A percentile compares a stretch with the other conserved stretches of the same genome.
Evolutionary conservation across 2,329 filamentous ascomycete genomes (phyloP).

Genomic region (Xylaria sp.): DNA sequence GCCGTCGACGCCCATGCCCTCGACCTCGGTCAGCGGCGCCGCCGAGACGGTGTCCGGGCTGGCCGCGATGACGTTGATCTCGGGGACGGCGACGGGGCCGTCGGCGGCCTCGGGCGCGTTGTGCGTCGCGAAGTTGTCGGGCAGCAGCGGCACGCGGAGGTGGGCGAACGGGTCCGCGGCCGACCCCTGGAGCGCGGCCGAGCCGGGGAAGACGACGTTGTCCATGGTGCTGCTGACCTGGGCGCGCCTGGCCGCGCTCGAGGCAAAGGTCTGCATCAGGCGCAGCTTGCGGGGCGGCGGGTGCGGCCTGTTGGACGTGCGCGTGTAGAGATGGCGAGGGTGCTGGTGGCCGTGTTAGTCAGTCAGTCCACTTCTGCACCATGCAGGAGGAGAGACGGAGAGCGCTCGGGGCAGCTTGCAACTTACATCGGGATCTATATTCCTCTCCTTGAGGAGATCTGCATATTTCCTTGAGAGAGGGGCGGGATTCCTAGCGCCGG

Average conservation of each 20-base stretch:
- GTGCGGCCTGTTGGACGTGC: constrained; percentile 39
- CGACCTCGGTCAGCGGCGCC: constrained; percentile 58
- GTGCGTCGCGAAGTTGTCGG: constrained; percentile 57
- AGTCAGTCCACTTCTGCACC: background rate
- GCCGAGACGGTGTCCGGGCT: constrained; percentile 57
- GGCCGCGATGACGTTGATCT: constrained; percentile 59
- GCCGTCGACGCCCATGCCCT: constrained; percentile 59
- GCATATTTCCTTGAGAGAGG: constrained; percentile 40
- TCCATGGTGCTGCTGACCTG: constrained; percentile 49
- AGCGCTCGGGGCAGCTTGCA: no score
- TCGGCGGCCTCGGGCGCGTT: constrained; percentile 48
- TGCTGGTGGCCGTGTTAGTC: constrained; percentile 36
- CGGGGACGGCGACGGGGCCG: constrained; percentile 43
- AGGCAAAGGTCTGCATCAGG: constrained; percentile 66
- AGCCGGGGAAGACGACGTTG: constrained; percentile 55
- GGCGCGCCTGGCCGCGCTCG: constrained; percentile 46
- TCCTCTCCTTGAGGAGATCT: constrained; percentile 40
- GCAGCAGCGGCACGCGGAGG: constrained; percentile 61
- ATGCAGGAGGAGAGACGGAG: no score
- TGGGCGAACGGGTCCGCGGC: constrained; percentile 40
- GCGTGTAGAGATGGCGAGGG: constrained; percentile 37
- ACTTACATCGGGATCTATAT: constrained; percentile 38
- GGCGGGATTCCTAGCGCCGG: constrained; percentile 32
- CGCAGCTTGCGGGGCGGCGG: constrained; percentile 51
- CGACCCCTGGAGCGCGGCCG: constrained; percentile 37